These are phyloP conservation scores for Penicillium bovifimosum DNA, from an alignment of 495 filamentous ascomycete species.

Conservation along the genomic window DNA sequence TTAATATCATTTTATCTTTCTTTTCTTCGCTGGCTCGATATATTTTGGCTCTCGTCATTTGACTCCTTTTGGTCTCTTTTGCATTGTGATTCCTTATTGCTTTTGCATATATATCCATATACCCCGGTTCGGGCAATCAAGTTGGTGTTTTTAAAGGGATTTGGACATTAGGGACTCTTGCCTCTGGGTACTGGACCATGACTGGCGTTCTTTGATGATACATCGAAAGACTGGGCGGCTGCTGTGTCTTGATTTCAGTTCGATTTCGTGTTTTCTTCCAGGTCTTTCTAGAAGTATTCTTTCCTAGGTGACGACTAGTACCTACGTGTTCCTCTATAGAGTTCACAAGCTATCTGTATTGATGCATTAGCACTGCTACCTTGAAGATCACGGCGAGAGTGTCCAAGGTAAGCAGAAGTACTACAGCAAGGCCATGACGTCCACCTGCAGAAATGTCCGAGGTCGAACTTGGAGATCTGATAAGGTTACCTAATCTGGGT, in stretches of 20 bases:
- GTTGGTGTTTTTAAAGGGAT: slow-evolving; percentile 22
- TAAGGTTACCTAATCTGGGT: neutral
- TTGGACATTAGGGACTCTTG: neutral
- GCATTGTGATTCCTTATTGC: slow-evolving; percentile 15
- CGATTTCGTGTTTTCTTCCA: neutral
- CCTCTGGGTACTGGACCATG: neutral
- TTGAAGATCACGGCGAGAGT: neutral
- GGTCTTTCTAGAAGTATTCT: neutral
- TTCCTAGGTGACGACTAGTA: neutral
- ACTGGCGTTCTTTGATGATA: slow-evolving; percentile 15
- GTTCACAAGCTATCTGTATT: too few species aligned
- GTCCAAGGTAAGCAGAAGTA: neutral
- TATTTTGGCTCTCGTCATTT: slow-evolving; percentile 7
- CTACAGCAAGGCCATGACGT: too few species aligned
- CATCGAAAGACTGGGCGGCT: slow-evolving; percentile 17
- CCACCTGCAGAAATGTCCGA: too few species aligned
- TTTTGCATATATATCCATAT: slow-evolving; percentile 29
- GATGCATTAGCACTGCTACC: too few species aligned
- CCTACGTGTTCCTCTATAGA: neutral
- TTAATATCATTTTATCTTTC: slow-evolving; percentile 4
- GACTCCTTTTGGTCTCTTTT: slow-evolving; percentile 10
- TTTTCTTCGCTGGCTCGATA: slow-evolving; percentile 10
- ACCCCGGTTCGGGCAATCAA: slow-evolving; percentile 24
- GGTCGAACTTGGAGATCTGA: neutral
- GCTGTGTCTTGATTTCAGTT: slow-evolving; percentile 1